A percentile compares a stretch with the other conserved stretches of the same genome.
Conservation (phyloP, 1,284 basidiomycete genomes). For the Afroboletus lepidellus region DNA sequence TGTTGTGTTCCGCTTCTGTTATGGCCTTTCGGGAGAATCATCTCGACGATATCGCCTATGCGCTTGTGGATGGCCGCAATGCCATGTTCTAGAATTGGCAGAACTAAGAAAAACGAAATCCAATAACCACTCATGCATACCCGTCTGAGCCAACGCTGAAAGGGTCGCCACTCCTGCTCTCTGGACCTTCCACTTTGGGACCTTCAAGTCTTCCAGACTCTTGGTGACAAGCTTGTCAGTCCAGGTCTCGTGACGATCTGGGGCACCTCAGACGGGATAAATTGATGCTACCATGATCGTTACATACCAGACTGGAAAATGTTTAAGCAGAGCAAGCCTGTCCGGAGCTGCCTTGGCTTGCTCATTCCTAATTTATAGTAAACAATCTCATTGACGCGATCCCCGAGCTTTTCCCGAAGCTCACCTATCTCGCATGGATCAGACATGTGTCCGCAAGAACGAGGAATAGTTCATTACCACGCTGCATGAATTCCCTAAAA, state of each 20-base stretch:
- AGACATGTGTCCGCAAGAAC: not conserved
- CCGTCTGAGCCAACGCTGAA: constrained; percentile 24
- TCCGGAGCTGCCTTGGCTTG: constrained; percentile 17
- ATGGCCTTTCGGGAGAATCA: constrained; percentile 16
- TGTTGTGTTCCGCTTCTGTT: not conserved
- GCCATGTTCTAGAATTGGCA: constrained; percentile 19
- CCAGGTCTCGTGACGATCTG: constrained; percentile 11
- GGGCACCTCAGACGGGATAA: no score
- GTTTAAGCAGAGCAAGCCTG: constrained; percentile 23
- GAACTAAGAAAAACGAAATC: not conserved
- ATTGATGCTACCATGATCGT: not conserved
- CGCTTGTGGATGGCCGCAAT: constrained; percentile 4
- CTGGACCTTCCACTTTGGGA: constrained; percentile 18
- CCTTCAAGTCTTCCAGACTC: constrained; percentile 11
- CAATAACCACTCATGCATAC: constrained; percentile 11
- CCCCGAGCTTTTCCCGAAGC: constrained; percentile 15
- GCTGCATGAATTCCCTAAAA: constrained; percentile 24
- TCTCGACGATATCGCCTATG: constrained; percentile 15
- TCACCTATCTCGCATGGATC: constrained; percentile 14
- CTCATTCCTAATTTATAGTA: constrained; percentile 17
- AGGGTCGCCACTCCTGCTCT: constrained; percentile 26
- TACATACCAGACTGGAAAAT: constrained; percentile 24
- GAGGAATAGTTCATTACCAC: constrained; percentile 10
- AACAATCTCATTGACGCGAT: constrained; percentile 17
- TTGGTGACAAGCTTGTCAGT: constrained; percentile 12